Conservation (phyloP, 2,329 filamentous ascomycete species). For the Cladosporium sp. region DNA sequence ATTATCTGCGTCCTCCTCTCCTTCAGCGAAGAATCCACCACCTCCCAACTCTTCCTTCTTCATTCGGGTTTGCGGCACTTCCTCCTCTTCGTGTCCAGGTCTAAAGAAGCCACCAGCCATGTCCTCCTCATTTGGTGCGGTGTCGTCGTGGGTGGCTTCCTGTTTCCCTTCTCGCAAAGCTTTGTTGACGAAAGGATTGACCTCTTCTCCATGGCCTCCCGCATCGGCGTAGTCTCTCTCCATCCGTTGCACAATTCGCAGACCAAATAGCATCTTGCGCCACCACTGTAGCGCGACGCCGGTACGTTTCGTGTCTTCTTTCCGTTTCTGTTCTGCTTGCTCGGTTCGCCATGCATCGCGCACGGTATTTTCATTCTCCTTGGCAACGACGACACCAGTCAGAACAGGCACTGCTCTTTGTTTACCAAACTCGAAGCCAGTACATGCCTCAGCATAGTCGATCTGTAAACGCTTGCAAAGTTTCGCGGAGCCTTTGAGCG, state of each 20-base stretch:
- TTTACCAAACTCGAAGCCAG: slow-evolving; percentile 93
- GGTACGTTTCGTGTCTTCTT: slow-evolving; percentile 78
- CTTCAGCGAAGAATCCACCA: slow-evolving; percentile 27
- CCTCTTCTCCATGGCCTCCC: slow-evolving; percentile 42
- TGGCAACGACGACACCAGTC: slow-evolving; percentile 81
- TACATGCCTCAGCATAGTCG: slow-evolving; percentile 90
- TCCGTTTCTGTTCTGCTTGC: slow-evolving; percentile 71
- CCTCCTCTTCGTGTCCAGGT: slow-evolving; percentile 33
- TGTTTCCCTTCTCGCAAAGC: slow-evolving; percentile 24
- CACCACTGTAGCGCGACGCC: slow-evolving; percentile 71
- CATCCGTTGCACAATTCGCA: slow-evolving; percentile 76
- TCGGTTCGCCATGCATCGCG: slow-evolving; percentile 70
- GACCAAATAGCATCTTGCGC: slow-evolving; percentile 80
- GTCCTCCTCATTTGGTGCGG: slow-evolving; percentile 19
- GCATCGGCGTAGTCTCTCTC: slow-evolving; percentile 68
- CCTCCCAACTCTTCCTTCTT: slow-evolving; percentile 16
- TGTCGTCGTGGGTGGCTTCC: neutral
- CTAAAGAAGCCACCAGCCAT: slow-evolving; percentile 41
- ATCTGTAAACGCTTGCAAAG: slow-evolving; percentile 81
- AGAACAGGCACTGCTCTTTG: slow-evolving; percentile 91
- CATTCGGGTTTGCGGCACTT: slow-evolving; percentile 28
- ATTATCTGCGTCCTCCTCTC: slow-evolving; percentile 20
- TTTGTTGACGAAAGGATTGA: slow-evolving; percentile 50
- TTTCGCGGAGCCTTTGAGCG: slow-evolving; percentile 68
- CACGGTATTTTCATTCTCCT: slow-evolving; percentile 69